Percentiles rank a stretch among this genome's conserved stretches.
phyloP scores from a whole-genome alignment of 495 filamentous ascomycete species.

The Trichoderma virens region DNA sequence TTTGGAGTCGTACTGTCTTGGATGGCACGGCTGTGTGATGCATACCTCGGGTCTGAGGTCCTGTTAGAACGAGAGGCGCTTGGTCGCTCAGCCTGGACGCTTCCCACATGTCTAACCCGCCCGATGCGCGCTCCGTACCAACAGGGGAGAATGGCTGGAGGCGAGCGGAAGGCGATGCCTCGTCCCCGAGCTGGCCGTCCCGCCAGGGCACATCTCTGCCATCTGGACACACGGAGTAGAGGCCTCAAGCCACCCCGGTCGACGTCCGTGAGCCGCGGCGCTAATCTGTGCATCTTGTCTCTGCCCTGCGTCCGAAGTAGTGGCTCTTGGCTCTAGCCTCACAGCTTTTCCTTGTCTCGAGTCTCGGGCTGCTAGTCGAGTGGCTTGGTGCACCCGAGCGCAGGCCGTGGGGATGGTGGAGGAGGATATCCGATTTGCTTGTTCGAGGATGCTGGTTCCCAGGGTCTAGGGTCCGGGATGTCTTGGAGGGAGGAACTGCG shows the following conservation, averaged over 20 bases:
- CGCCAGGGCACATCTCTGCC: background rate
- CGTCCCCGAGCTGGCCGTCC: background rate
- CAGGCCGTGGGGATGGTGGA: background rate
- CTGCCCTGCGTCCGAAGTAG: constrained; percentile 5
- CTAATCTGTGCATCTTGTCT: background rate
- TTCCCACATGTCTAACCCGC: background rate
- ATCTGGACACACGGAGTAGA: background rate
- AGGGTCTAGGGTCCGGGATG: background rate
- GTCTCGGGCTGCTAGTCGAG: background rate
- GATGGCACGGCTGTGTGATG: background rate
- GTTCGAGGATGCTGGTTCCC: background rate
- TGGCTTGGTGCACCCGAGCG: background rate
- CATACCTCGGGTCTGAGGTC: background rate
- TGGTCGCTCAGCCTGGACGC: background rate
- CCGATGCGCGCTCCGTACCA: background rate
- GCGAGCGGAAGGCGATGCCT: background rate
- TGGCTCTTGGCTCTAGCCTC: background rate
- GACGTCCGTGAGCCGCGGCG: constrained; percentile 7
- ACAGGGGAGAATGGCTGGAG: background rate
- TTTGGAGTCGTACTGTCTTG: background rate
- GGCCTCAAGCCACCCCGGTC: background rate
- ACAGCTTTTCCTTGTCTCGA: background rate
- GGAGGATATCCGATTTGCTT: background rate
- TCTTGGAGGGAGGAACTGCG: constrained; percentile 4
- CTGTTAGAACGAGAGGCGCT: background rate